These are phyloP conservation scores for Ophiosphaerella herpotricha DNA, from an alignment of 2,329 filamentous ascomycete genomes.

Conservation along the genomic window DNA sequence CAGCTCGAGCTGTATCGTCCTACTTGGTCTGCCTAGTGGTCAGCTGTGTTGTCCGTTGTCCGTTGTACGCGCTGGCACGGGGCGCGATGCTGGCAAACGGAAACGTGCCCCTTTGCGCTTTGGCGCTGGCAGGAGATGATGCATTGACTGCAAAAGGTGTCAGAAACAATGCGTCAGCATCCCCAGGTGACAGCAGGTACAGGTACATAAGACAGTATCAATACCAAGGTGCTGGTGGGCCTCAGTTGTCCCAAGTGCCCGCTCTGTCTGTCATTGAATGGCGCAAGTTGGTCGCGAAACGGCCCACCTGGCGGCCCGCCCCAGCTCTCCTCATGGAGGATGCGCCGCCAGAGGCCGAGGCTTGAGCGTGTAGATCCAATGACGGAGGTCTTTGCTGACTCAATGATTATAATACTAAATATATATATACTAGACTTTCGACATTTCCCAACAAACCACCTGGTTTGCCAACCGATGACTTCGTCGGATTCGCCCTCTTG, in stretches of 20 bases:
- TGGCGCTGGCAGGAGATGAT: constrained; percentile 2
- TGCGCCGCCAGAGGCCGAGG: too few relatives aligned
- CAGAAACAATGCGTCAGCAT: not conserved
- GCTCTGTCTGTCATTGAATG: not conserved
- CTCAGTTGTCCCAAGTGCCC: too few relatives aligned
- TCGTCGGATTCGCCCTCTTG: constrained; percentile 24
- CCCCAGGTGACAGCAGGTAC: not conserved
- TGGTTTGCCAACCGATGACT: constrained; percentile 10
- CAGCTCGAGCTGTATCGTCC: constrained; percentile 2
- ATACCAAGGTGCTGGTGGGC: too few relatives aligned
- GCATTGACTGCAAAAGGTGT: constrained; percentile 3
- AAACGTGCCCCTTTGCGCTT: constrained; percentile 4
- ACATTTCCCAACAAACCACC: not conserved
- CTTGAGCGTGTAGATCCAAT: too few relatives aligned
- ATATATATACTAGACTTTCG: not conserved
- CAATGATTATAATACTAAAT: not conserved
- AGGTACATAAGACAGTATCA: not conserved
- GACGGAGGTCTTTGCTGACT: too few relatives aligned
- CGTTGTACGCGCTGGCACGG: not conserved
- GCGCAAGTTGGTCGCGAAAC: not conserved
- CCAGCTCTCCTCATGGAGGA: not conserved
- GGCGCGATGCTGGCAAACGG: not conserved
- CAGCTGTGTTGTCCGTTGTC: not conserved
- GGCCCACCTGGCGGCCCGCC: not conserved
- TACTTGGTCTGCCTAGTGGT: not conserved